Evolutionary conservation across 768 basidiomycete genomes (phyloP), one percentile per base, ranked within the genome.

Genomic region (Porpolomopsis calyptriformis): DNA sequence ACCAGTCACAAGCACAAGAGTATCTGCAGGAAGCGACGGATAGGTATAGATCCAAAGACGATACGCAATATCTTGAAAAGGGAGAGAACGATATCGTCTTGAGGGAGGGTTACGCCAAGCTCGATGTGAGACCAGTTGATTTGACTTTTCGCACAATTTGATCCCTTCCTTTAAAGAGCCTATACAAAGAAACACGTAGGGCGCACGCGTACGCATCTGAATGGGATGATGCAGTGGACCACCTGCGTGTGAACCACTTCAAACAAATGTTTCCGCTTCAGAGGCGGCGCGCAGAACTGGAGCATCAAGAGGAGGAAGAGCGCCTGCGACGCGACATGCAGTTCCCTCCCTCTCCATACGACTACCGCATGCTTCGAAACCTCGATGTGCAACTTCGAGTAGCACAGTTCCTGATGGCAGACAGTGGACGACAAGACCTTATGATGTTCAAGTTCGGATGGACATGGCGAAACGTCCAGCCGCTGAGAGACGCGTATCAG

Each of bases 371-470:
- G 25, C 57, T 7, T 43, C 31, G 14, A 67, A 65, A 53, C 20
- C 67, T 66, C 16, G 74, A 77, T 20, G 56, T 65, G 0, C 68
- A 74, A 59, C 55, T 73, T n/a, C 69, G 77, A 1, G 63, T 70
- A 7, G 77, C 76, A 18, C 62, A 63, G 40, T 78, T 76, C 53
- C 59, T 81, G 24, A 48, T 54, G 5, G 51, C 52, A 0, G 58
- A 66, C 38, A 40, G 40, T 7, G 29, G 38, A 4, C 63, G 59
- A 26, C 64, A 69, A 49, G 78, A 80, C 44, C 69, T 50, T 53
- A 71, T 75, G 66, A 53, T 71, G 56, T 53, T 50, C 23, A 66
- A 76, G 43, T 79, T 64, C 55, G 60, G 63, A 0, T 82, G 79
- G 80, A 66, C 68, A 0, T 76, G 63, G 61, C 64, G 69, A 33